Percentiles rank a stretch among this genome's conserved stretches.
Conservation (phyloP, 306 rosid species). For the cucumber (Cucumis sativus) region Cucumber_9930_V3 NC_026660.2:15569001-15569500, state of each 20-base stretch:
- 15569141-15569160: conserved; percentile 30
- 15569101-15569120: conserved; percentile 53
- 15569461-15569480: background rate
- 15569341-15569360: background rate
- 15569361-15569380: background rate
- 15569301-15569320: background rate
- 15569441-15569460: background rate
- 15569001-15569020: background rate
- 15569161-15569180: conserved; percentile 43
- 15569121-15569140: conserved; percentile 26
- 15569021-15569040: background rate
- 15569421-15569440: background rate
- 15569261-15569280: background rate
- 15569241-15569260: conserved; percentile 26
- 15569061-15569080: conserved; percentile 21
- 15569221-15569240: conserved; percentile 37
- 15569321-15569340: background rate
- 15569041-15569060: background rate
- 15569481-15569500: background rate
- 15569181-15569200: conserved; percentile 60
- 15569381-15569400: background rate
- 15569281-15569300: background rate
- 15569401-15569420: background rate
- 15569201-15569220: conserved; percentile 40
- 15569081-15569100: conserved; percentile 37